Evolutionary conservation across 352 stramenopile genomes (phyloP), one percentile per base, ranked within the genome.

Genomic region (Pythium oligandrum): DNA sequence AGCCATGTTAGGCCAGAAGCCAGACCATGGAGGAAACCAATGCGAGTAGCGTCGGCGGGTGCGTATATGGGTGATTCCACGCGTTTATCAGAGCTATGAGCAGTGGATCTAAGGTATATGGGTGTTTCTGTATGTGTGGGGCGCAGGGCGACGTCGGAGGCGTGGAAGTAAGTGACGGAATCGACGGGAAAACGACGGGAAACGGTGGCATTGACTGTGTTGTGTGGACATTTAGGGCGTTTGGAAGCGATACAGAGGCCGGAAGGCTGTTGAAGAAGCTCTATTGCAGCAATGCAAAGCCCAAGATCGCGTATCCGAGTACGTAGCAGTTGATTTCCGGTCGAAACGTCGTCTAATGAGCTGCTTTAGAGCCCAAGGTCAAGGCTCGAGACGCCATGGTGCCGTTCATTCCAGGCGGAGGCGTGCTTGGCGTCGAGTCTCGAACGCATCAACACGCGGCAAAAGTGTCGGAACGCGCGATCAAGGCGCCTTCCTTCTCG

Each of bases 221-320:
- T 47, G 26, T 10, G 35, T 12, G 5, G 8, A 31, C 37, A 39
- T 46, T 1, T 38, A 92, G 79, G 42, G 75, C 72, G 2, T 93
- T 93, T 60, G 82, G 78, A 4, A 80, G 63, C 9, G 82, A 90
- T 48, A 89, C 82, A 7, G 82, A 93, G 52, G 79, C 82, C 1
- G 82, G 82, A 8, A 51, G 75, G 32, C 51, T 93, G 56, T 63
- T 93, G 30, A 88, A 86, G 69, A 86, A 85, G 48, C 51, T 93
- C 9, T 93, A 93, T 46, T 77, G 74, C 26, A 75, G 75, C 31
- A 75, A 65, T 9, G 42, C 62, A n/a, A 93, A 89, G 47, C 78
- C 79, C 5, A 68, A 81, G 39, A 66, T 93, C n/a, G 57, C 59
- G 7, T 93, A 93, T 38, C 82, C 79, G 7, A 92, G 81, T 92